Conservation (phyloP, 2,329 filamentous ascomycete species). For the Ceratocystis cacaofunesta region DNA sequence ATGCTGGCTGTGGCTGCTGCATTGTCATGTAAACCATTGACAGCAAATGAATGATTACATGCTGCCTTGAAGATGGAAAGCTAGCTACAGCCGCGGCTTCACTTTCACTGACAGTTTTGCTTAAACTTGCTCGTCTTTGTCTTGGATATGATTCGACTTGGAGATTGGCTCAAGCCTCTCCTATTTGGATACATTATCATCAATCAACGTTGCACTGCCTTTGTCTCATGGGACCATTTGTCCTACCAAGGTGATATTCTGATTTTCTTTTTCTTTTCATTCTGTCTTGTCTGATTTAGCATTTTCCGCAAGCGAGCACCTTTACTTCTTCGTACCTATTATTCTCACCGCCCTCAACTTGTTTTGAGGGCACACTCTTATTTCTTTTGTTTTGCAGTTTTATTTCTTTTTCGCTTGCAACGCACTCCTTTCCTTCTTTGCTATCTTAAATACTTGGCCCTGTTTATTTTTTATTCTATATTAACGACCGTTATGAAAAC, state of each 20-base stretch:
- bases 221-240: neutral
- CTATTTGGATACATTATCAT: no score
- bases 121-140: slow-evolving; percentile 1
- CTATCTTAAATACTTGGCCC: neutral
- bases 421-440: neutral
- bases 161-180: no score
- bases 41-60: neutral
- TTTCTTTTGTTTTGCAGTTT: neutral
- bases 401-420: neutral
- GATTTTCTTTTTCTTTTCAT: neutral
- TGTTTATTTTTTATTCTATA: neutral
- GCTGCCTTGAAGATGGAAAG: neutral
- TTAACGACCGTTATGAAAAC: slow-evolving; percentile 13
- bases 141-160: neutral
- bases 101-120: neutral
- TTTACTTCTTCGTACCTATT: neutral
- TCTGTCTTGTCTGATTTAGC: slow-evolving; percentile 3
- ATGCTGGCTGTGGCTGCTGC: slow-evolving; percentile 36
- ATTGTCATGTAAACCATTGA: slow-evolving; percentile 31
- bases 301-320: slow-evolving; percentile 10
- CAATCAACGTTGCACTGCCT: no score
- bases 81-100: neutral
- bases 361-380: neutral
- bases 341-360: neutral
- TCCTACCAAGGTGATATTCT: neutral